phyloP scores from a whole-genome alignment of 345 rosid species.

The Salix brachista region DNA sequence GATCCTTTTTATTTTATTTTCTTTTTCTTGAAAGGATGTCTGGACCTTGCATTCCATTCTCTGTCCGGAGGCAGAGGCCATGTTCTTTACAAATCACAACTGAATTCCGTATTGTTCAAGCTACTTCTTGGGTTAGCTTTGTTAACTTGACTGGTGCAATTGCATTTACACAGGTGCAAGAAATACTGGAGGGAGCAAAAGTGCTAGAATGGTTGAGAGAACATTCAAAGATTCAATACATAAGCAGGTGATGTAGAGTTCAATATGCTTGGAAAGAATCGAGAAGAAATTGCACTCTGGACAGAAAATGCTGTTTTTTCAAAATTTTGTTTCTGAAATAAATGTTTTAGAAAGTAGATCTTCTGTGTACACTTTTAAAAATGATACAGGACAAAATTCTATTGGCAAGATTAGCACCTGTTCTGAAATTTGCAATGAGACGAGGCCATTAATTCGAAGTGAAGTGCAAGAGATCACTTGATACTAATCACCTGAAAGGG shows the following conservation, averaged over 20 bases:
- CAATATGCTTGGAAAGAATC: neutral
- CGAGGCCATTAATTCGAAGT: neutral
- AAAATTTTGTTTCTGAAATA: neutral
- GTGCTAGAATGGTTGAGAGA: slow-evolving; percentile 94
- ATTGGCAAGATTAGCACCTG: neutral
- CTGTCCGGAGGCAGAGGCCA: neutral
- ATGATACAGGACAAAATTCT: neutral
- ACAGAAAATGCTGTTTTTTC: neutral
- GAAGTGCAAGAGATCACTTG: too few species aligned
- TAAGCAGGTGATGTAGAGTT: slow-evolving; percentile 41
- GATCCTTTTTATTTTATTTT: too few species aligned
- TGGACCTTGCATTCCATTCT: too few species aligned
- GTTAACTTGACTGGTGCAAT: neutral
- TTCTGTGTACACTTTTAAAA: neutral
- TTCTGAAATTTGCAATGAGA: neutral
- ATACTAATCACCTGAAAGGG: too few species aligned
- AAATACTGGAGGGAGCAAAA: slow-evolving; percentile 85
- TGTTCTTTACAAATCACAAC: neutral
- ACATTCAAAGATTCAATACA: slow-evolving; percentile 61
- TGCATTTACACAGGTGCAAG: slow-evolving; percentile 60
- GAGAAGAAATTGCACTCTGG: slow-evolving; percentile 2
- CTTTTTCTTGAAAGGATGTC: too few species aligned
- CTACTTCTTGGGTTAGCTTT: too few species aligned
- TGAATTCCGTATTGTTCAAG: neutral
- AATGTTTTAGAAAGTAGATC: neutral